phyloP scores from a whole-genome alignment of 2,329 filamentous ascomycete species.

The Fusarium nodosum region DNA sequence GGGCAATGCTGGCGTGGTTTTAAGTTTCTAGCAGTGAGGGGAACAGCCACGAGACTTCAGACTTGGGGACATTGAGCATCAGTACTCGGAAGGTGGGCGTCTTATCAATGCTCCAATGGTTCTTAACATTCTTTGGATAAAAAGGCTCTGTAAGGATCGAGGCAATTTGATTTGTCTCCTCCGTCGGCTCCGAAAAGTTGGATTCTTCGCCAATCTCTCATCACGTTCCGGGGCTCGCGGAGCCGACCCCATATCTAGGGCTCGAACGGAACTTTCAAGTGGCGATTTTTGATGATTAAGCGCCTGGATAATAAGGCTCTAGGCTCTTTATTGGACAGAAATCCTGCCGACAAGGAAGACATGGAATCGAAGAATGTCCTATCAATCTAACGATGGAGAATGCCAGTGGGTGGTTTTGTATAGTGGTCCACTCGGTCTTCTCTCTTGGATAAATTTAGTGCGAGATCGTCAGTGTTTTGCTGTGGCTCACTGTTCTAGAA shows the following conservation, averaged over 20 bases:
- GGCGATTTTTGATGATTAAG: not conserved
- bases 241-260: not conserved
- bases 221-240: not conserved
- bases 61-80: not conserved
- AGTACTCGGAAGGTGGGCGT: not conserved
- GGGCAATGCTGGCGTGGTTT: slow-evolving; percentile 1
- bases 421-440: no score
- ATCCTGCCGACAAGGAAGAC: not conserved
- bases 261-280: not conserved
- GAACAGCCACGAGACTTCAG: not conserved
- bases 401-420: not conserved
- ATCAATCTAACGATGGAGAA: not conserved
- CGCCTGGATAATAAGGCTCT: rapidly evolving
- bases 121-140: not conserved
- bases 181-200: not conserved
- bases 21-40: not conserved
- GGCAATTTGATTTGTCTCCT: not conserved
- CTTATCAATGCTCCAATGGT: not conserved
- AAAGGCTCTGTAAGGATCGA: not conserved
- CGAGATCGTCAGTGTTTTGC: not conserved
- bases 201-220: not conserved
- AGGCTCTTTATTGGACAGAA: not conserved
- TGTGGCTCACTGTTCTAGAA: slow-evolving; percentile 2
- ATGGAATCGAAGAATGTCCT: not conserved
- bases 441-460: not conserved